Evolutionary conservation across 192 early-diverging fungal genomes (phyloP).

Genomic region (Anaeromyces robustus): DNA sequence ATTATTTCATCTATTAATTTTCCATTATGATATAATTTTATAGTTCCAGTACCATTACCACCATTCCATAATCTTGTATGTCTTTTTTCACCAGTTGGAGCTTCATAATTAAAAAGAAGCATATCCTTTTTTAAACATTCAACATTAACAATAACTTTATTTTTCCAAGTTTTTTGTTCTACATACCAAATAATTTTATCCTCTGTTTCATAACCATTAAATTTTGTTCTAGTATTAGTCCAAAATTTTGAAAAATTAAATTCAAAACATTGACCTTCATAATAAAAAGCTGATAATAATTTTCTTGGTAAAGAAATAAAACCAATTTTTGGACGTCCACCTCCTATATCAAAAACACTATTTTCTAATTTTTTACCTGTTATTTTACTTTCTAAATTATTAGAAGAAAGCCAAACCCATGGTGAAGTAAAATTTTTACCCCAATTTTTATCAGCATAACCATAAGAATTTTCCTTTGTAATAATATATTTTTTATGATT

Average conservation of each 20-base stretch:
- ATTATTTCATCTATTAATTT: background rate
- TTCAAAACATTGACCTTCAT: background rate
- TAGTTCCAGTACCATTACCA: background rate
- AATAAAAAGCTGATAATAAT: background rate
- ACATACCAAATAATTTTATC: background rate
- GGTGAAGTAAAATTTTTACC: background rate
- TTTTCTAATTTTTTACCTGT: background rate
- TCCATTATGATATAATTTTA: background rate
- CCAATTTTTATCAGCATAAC: background rate
- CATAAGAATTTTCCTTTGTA: background rate
- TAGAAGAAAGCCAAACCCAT: background rate
- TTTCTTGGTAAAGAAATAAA: background rate
- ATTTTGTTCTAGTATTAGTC: background rate
- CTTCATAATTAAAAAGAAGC: background rate
- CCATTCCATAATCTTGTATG: background rate
- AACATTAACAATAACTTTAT: background rate
- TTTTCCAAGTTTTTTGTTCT: background rate
- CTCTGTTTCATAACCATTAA: background rate
- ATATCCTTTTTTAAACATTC: background rate
- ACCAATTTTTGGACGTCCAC: background rate
- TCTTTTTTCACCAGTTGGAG: background rate
- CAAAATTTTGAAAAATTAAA: background rate
- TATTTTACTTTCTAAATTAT: background rate
- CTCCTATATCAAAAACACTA: background rate
- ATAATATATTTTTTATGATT: background rate